phyloP scores from a whole-genome alignment of 345 rosid genomes.

The Citrus reticulata region DNA sequence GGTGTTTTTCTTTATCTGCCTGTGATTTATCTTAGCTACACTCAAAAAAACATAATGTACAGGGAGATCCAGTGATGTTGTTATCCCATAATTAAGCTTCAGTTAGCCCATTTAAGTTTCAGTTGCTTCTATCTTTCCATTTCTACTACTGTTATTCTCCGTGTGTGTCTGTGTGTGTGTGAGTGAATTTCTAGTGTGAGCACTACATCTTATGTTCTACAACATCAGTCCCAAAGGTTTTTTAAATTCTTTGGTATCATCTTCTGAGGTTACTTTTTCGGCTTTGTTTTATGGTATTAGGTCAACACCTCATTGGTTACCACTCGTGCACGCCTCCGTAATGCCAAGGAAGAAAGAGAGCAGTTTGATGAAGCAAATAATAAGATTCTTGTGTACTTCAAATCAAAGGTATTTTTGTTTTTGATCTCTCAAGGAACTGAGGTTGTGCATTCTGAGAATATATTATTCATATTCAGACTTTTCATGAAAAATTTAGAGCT shows the following conservation, averaged over 20 bases:
- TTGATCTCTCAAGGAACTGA: neutral
- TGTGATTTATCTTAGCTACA: neutral
- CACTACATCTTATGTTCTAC: neutral
- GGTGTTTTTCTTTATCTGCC: slow-evolving; percentile 23
- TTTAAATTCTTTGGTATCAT: neutral
- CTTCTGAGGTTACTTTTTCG: slow-evolving; percentile 10
- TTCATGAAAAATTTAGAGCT: neutral
- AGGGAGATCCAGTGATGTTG: neutral
- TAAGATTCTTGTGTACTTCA: slow-evolving; percentile 70
- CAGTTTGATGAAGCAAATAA: slow-evolving; percentile 91
- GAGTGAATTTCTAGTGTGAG: neutral
- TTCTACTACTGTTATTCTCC: neutral
- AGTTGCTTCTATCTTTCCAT: neutral
- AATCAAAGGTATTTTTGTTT: slow-evolving; percentile 53
- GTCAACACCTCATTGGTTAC: slow-evolving; percentile 54
- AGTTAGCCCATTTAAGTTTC: neutral
- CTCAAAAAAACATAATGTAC: neutral
- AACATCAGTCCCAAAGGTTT: neutral
- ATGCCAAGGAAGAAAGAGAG: slow-evolving; percentile 88
- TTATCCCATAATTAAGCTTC: neutral
- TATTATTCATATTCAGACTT: neutral
- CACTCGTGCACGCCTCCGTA: slow-evolving; percentile 59
- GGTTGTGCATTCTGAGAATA: neutral
- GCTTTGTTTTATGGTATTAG: slow-evolving; percentile 35
- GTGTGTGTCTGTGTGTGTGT: neutral